Evolutionary conservation across 495 filamentous ascomycete species (phyloP), one percentile per base, ranked within the genome.

Genomic region (Penicillium ochrochloron): DNA sequence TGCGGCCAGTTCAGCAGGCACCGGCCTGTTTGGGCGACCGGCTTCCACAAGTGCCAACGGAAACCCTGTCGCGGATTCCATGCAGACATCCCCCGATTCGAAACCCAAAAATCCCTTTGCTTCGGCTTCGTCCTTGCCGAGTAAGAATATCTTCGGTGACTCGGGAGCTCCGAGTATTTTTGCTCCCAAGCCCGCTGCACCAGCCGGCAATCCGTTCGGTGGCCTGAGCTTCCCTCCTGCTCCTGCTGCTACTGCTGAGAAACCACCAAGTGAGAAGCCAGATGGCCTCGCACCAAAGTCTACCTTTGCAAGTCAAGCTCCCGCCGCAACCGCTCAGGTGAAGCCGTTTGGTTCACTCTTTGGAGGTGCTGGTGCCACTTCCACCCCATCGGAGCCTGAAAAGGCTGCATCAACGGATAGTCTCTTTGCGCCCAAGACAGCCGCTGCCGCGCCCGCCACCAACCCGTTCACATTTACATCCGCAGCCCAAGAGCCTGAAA

Each of bases 31-130:
- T 55, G 70, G 69, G 21, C 72, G 73, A 55, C 56, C 67, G 34
- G 50, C 23, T 60, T 27, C 69, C 57, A 44, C 66, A 23, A 60
- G 61, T 55, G 65, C 68, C 41, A 58, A 66, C 31, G 69, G 68
- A 21, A 59, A 44, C 27, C 61, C 73, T 53, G 66, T 63, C 15
- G 63, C 65, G 31, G 79, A 82, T 37, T 78, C 74, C 15, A 82
- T 82, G 80, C 77, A 80, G 64, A 81, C 71, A 23, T 82, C 78
- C 5, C 77, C 77, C 9, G 80, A 81, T 41, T 62, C 70, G 17
- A 80, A 82, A 60, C 65, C 68, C 37, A 73, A 70, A 7, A 56
- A 62, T 17, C 51, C 74, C 25, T 52, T 62, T 21, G 61, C 58
- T 14, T 34, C 66, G 7, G 3, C 66, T 42, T 46, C 69, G 51